phyloP scores from a whole-genome alignment of 768 basidiomycete genomes.

The Suillus weaverae region DNA sequence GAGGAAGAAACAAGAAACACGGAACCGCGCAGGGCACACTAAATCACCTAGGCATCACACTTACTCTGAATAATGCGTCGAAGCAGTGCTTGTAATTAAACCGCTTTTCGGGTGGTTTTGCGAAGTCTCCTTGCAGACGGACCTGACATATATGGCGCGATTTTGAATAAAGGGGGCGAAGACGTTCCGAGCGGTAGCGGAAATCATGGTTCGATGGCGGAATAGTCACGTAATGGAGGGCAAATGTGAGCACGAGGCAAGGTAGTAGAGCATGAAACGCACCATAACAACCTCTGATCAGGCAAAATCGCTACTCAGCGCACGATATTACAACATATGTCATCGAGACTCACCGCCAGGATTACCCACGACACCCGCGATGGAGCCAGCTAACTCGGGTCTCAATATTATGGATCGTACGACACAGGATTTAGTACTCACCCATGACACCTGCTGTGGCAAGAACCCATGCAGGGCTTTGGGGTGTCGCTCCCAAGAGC shows the following conservation, averaged over 20 bases:
- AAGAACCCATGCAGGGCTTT: conserved; percentile 79
- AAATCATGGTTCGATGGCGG: conserved; percentile 1
- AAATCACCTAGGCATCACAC: conserved; percentile 26
- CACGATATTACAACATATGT: not conserved
- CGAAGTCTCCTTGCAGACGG: conserved; percentile 87
- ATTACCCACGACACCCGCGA: conserved; percentile 87
- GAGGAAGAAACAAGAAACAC: not conserved
- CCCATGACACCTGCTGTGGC: conserved; percentile 85
- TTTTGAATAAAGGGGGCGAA: not conserved
- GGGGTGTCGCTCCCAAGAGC: conserved; percentile 62
- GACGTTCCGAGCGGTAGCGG: conserved; percentile 1
- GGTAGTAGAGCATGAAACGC: conserved; percentile 8
- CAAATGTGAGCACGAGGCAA: conserved; percentile 8
- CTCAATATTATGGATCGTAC: not conserved
- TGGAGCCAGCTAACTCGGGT: conserved; percentile 62
- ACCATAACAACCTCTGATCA: conserved; percentile 74
- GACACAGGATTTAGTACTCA: conserved; percentile 36
- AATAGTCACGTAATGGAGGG: conserved; percentile 8
- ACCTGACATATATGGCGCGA: conserved; percentile 38
- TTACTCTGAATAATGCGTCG: conserved; percentile 81
- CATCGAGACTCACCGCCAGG: conserved; percentile 60
- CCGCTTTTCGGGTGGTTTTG: conserved; percentile 82
- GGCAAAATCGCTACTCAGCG: not conserved
- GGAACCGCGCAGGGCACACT: not conserved
- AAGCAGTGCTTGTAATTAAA: conserved; percentile 91